A percentile compares a stretch with the other conserved stretches of the same genome.
Evolutionary conservation across 768 basidiomycete genomes (phyloP).

Genomic region (Pleurotus djamor): DNA sequence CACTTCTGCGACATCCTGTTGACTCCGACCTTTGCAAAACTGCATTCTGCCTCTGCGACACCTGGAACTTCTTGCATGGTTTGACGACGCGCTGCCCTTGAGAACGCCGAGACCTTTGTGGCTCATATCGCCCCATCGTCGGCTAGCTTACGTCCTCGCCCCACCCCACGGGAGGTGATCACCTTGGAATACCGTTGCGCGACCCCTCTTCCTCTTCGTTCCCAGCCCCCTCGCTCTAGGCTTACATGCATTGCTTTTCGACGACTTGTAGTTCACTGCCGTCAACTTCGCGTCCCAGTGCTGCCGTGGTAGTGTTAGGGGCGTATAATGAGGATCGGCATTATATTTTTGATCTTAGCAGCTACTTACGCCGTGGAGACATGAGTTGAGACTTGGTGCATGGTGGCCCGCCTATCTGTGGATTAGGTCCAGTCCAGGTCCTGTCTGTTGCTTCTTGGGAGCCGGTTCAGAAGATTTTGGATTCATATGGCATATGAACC

Average conservation of each 20-base stretch:
- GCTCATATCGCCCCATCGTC: constrained; percentile 63
- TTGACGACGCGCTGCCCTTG: no score
- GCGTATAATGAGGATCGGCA: not conserved
- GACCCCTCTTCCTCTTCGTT: constrained; percentile 74
- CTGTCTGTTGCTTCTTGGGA: constrained; percentile 29
- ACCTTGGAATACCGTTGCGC: constrained; percentile 37
- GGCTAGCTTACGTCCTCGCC: constrained; percentile 70
- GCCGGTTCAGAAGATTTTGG: constrained; percentile 30
- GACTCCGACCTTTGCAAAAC: no score
- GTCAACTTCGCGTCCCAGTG: constrained; percentile 30
- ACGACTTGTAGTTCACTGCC: constrained; percentile 45
- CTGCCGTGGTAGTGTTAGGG: not conserved
- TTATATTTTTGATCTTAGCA: constrained; percentile 15
- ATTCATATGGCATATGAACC: constrained; percentile 44
- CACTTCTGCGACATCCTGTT: no score
- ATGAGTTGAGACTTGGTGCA: constrained; percentile 72
- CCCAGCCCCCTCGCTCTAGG: constrained; percentile 76
- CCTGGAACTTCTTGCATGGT: no score
- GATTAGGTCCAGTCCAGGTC: constrained; percentile 66
- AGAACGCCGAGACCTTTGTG: no score
- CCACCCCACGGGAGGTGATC: constrained; percentile 21
- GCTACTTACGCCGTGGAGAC: constrained; percentile 76
- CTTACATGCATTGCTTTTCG: constrained; percentile 56
- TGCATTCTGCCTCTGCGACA: no score
- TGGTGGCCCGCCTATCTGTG: constrained; percentile 66